Evolutionary conservation across 306 rosid species (phyloP), one percentile per base, ranked within the genome.

Genomic region (Quercus variabilis): DNA sequence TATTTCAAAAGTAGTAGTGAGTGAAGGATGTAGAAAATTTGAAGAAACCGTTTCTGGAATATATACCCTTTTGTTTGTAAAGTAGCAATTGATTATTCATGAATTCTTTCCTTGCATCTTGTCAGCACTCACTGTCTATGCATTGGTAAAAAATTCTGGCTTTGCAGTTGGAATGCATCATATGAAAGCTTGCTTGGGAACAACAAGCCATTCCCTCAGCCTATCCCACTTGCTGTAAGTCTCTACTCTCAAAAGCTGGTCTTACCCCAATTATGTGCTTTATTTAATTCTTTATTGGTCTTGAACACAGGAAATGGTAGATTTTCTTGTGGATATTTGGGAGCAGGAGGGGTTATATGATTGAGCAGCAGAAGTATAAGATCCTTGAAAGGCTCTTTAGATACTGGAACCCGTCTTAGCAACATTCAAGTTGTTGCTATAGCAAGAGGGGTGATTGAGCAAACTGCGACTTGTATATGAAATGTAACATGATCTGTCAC

Each of bases 291-390:
- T 23, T 17, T 62, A 9, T 73, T 18, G 63, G 65, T 79, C 41
- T 64, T 74, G 77, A 68, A 69, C 64, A 38, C 85, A 95, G 98
- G 99, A 92, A 91, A 94, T 94, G 99, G 92, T 94, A 82, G 99
- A 95, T 87, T 95, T 95, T 84, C 97, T 93, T 65, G 99, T 90
- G 81, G 99, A 93, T 71, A 57, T 87, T 20, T 94, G 99, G 99
- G 97, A 94, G 81, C 94, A 93, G 79, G 99, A 94, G 58, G 99
- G 97, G 69, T 84, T 94, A 71, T 92, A 92, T 55, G 99, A 90
- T 81, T 94, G 89, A 90, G 83, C 38, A n/a, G 26, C 49, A 26
- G 74, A 80, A 78, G 75, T 43, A 71, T 58, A 82, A 79, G 87
- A 60, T 76, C 71, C 31, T 30, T 81, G 76, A 46, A 43, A 26